Conservation (phyloP, 164 flowering plant species). For the Tetracentron sinense region DNA sequence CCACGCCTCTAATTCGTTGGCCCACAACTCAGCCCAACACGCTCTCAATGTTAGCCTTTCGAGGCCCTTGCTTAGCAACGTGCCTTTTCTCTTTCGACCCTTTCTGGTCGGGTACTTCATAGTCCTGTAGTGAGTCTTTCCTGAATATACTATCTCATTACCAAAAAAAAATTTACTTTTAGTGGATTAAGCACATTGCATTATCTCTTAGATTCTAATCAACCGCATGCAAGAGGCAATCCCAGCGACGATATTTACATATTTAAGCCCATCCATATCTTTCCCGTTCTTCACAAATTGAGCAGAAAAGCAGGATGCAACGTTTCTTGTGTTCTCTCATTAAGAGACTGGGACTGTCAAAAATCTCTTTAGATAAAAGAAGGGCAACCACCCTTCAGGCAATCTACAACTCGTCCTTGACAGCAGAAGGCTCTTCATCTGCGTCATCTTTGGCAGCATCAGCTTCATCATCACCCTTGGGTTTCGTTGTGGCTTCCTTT, state of each 20-base stretch:
- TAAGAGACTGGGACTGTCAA: background rate
- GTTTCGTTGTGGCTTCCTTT: constrained; percentile 23
- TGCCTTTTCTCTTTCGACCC: too few species aligned
- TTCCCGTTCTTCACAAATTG: background rate
- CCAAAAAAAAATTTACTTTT: background rate
- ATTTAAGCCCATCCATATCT: background rate
- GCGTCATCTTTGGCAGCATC: constrained; percentile 19
- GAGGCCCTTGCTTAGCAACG: too few species aligned
- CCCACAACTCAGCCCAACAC: too few species aligned
- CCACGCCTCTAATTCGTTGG: too few species aligned
- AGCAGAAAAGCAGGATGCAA: constrained; percentile 13
- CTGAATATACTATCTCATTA: too few species aligned
- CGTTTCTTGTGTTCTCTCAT: background rate
- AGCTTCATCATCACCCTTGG: constrained; percentile 20
- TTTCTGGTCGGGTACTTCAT: too few species aligned
- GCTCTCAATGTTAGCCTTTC: too few species aligned
- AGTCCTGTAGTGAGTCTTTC: too few species aligned
- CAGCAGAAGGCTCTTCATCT: constrained; percentile 26
- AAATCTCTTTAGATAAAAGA: background rate
- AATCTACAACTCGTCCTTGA: constrained; percentile 70
- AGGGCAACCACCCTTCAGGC: background rate
- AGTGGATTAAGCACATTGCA: background rate
- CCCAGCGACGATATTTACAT: too few species aligned
- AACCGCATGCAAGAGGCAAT: too few species aligned
- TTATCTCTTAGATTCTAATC: too few species aligned